Conservation (phyloP, 2,329 filamentous ascomycete genomes). For the Polychaeton citri region DNA sequence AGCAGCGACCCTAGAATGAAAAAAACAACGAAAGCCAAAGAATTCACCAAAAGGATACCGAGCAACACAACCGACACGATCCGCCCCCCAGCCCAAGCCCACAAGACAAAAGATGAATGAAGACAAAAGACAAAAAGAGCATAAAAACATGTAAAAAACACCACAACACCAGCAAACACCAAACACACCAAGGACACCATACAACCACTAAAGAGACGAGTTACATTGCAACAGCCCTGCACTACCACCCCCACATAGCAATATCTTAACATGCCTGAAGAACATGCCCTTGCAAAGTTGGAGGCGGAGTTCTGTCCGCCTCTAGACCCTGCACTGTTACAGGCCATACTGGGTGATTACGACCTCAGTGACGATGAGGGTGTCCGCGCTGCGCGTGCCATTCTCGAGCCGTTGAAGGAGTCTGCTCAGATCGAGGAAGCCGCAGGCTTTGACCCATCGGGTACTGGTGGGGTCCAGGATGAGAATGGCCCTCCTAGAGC, state of each 20-base stretch:
- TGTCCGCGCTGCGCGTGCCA: constrained; percentile 41
- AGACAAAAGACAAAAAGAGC: no score
- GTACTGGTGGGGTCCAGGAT: constrained; percentile 39
- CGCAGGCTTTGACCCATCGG: constrained; percentile 66
- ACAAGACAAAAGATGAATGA: no score
- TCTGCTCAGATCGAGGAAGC: constrained; percentile 55
- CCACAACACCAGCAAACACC: no score
- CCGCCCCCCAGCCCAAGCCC: no score
- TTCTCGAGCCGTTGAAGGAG: constrained; percentile 52
- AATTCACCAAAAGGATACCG: no score
- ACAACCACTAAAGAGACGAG: no score
- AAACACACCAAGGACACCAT: no score
- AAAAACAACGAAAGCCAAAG: no score
- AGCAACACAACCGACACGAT: no score
- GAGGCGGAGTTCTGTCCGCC: constrained; percentile 61
- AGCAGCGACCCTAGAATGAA: no score
- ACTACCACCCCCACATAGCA: constrained; percentile 3
- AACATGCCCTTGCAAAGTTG: constrained; percentile 5
- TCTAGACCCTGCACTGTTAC: constrained; percentile 64
- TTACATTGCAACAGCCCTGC: no score
- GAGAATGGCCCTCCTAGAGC: constrained; percentile 2
- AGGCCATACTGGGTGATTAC: constrained; percentile 63
- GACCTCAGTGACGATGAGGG: constrained; percentile 44
- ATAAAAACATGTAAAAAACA: no score
- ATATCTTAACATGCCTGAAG: constrained; percentile 17